Percentiles rank a stretch among this genome's conserved stretches.
These are phyloP conservation scores for Prunella vulgaris DNA, from an alignment of 257 asterid genomes.

Conservation along the genomic window DNA sequence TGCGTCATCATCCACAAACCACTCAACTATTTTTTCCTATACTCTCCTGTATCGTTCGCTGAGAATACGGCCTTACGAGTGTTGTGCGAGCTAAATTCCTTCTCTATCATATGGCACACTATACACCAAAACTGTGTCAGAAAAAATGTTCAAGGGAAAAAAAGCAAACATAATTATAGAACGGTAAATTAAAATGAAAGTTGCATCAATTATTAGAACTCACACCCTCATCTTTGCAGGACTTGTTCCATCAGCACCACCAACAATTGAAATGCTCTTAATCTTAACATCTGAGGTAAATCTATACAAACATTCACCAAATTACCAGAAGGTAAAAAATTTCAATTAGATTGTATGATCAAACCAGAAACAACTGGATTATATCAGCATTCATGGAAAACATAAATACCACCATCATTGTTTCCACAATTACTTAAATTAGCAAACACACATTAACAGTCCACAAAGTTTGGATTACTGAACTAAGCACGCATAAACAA, in stretches of 20 bases:
- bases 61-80: too few species aligned
- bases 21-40: too few species aligned
- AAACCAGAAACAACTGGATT: conserved; percentile 12
- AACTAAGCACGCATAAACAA: not conserved
- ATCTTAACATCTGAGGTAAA: conserved; percentile 94
- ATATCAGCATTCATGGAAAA: not conserved
- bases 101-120: too few species aligned
- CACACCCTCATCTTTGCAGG: conserved; percentile 96
- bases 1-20: too few species aligned
- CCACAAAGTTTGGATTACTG: conserved; percentile 6
- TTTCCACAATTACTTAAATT: not conserved
- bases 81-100: too few species aligned
- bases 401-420: not conserved
- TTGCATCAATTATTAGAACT: conserved; percentile 31
- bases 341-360: not conserved
- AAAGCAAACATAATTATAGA: not conserved
- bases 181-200: conserved; percentile 11
- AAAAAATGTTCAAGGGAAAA: not conserved
- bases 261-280: conserved; percentile 89
- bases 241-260: conserved; percentile 94
- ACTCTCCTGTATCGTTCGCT: too few species aligned
- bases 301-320: conserved; percentile 33
- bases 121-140: not conserved
- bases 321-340: not conserved
- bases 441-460: not conserved